Conservation (phyloP, 169 alveolate species). For the Eimeria acervulina region DNA sequence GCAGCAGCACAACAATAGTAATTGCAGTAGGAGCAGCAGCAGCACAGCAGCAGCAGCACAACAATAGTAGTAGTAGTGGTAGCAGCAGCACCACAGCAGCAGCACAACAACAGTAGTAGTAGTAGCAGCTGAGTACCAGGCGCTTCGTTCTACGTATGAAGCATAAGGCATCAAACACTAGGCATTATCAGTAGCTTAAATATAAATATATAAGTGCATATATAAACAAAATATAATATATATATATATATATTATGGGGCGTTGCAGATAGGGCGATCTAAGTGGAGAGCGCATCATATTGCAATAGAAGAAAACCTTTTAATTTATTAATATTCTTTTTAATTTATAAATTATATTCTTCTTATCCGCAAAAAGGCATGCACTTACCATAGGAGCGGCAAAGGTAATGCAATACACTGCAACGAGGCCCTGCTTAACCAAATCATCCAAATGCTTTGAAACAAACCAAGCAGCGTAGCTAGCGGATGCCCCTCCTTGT, state of each 20-base stretch:
- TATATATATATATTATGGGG: too few relatives aligned
- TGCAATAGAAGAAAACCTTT: too few relatives aligned
- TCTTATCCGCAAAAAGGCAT: not conserved
- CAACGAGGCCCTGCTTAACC: conserved; percentile 42
- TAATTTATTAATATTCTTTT: too few relatives aligned
- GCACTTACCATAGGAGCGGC: conserved; percentile 74
- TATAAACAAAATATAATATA: too few relatives aligned
- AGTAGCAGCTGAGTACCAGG: not conserved
- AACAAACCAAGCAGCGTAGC: conserved; percentile 73
- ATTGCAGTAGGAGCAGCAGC: not conserved
- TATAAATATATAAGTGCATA: too few relatives aligned
- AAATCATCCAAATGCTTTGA: conserved; percentile 25
- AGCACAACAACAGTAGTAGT: not conserved
- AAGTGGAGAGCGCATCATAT: too few relatives aligned
- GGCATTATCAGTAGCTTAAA: too few relatives aligned
- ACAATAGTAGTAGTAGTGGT: too few relatives aligned
- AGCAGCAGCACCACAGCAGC: too few relatives aligned
- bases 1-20: not conserved
- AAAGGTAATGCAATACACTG: conserved; percentile 55
- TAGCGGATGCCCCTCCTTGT: conserved; percentile 79
- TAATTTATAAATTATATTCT: not conserved
- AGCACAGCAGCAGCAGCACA: not conserved
- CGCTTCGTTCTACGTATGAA: too few relatives aligned
- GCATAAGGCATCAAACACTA: too few relatives aligned
- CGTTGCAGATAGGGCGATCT: too few relatives aligned